Evolutionary conservation across 805 yeast species (phyloP), one percentile per base, ranked within the genome.

Genomic region (Myxozyma neotropica): DNA sequence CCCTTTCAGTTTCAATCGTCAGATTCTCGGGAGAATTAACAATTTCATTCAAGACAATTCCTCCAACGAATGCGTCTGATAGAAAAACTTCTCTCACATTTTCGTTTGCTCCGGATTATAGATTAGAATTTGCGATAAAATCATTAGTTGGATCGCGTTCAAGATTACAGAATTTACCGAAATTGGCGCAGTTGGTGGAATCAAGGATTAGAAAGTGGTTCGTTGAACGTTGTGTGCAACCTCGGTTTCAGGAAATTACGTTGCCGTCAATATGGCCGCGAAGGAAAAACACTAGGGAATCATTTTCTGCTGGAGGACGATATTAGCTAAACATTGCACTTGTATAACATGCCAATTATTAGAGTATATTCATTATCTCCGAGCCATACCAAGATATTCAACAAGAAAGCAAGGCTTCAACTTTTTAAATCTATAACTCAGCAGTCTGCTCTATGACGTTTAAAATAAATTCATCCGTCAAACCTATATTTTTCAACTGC

Each of bases 61-160:
- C 71, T 15, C 58, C 57, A 4, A 40, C 63, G 2, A 31, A 24
- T 5, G 35, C 45, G 17, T 21, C 62, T 21, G 66, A 62, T 19
- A 60, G 61, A 42, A 54, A 42, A 44, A 87, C 92, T 12, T 94
- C 89, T 13, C 75, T 94, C 57, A 85, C 91, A 81, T 87, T 94
- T 69, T 89, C 96, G 13, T 93, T 94, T 72, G 82, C 92, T 0
- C 97, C 97, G 0, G 97, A 91, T 70, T 94, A 89, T 73, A 77
- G 93, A 57, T 77, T 94, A 65, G 97, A 93, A 69, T 92, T 94
- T 73, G 85, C 87, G 44, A 85, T 90, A n/a, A 85, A 85, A 68
- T 89, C 97, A 0, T 76, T 93, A 40, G 89, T 94, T 53, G 99
- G 99, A 0, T 88, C 97, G 0, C 80, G 96, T 49, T 89, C 98